Percentiles rank a stretch among this genome's conserved stretches.
These are phyloP conservation scores for Oryza rufipogon DNA, from an alignment of 176 grass and related monocot species.

Conservation along the genomic window DNA sequence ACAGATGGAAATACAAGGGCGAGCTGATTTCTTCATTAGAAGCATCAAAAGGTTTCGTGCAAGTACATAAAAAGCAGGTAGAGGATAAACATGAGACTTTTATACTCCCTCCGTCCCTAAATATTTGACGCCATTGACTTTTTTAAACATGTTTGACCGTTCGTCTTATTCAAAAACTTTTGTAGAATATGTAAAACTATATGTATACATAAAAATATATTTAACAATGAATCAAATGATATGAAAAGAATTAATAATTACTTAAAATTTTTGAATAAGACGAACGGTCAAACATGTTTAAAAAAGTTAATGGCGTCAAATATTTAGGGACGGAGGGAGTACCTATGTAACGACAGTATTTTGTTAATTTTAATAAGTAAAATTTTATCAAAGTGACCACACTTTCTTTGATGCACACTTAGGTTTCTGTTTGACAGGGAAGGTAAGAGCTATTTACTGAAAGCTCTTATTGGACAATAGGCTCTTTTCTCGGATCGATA, in stretches of 20 bases:
- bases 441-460: slow-evolving; percentile 5
- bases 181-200: too few relatives aligned
- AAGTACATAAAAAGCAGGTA: slow-evolving; percentile 1
- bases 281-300: too few relatives aligned
- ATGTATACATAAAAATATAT: too few relatives aligned
- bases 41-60: not conserved
- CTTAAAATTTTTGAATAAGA: too few relatives aligned
- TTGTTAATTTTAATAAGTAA: slow-evolving; percentile 1
- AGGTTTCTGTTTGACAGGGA: not conserved
- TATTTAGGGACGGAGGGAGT: too few relatives aligned
- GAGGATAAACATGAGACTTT: not conserved
- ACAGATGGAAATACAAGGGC: not conserved
- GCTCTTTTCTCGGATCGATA: not conserved
- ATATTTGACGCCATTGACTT: too few relatives aligned
- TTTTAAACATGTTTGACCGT: too few relatives aligned
- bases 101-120: not conserved
- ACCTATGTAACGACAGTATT: not conserved
- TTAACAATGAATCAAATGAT: too few relatives aligned
- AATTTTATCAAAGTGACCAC: not conserved
- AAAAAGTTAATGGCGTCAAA: too few relatives aligned
- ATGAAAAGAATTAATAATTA: too few relatives aligned
- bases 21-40: slow-evolving; percentile 12
- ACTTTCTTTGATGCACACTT: not conserved
- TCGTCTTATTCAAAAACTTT: too few relatives aligned
- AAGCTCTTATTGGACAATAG: not conserved